Evolutionary conservation across 345 rosid species (phyloP), one percentile per base, ranked within the genome.

Genomic region (Camelina hispida): DNA sequence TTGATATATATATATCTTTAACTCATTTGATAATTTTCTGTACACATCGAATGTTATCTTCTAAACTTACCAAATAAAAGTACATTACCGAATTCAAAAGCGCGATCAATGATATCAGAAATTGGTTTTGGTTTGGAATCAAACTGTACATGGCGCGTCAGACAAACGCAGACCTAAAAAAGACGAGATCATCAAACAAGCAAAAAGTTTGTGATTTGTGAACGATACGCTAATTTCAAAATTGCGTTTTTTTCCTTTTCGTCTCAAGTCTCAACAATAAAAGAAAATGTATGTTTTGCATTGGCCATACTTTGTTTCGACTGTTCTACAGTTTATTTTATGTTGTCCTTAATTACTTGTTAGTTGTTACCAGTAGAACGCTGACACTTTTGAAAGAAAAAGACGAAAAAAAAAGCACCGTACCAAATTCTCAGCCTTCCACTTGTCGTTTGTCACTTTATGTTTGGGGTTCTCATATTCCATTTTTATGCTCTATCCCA

Each of bases 401-500:
- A 7, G 7, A 2, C n/a, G 0, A 2, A 30, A 18, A 10, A 1
- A 43, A 4, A 28, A 28, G 5, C 5, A 28, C 30, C 30, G 48
- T 18, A 73, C 48, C 35, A 53, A 6, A 2, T 60, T 48, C 34
- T 7, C n/a, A 22, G 37, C 3, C 14, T 55, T 74, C 78, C 78
- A 74, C 72, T 73, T 43, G 71, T 57, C 30, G 34, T 16, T 47
- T 74, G 78, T 66, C 66, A 56, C 61, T 58, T 58, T 48, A 52
- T 43, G 15, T 38, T 57, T 74, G 44, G 44, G 66, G 35, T 74
- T 46, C 37, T 66, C 17, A 74, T 50, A 74, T 40, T 74, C 61
- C 53, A 25, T 48, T 48, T 74, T 20, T 38, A 58, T 58, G 73
- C 61, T 74, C 28, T 58, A 67, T 66, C 37, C 32, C 12, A 38